A percentile compares a stretch with the other conserved stretches of the same genome.
Evolutionary conservation across 768 basidiomycete genomes (phyloP).

Genomic region (Hortiboletus campestris): DNA sequence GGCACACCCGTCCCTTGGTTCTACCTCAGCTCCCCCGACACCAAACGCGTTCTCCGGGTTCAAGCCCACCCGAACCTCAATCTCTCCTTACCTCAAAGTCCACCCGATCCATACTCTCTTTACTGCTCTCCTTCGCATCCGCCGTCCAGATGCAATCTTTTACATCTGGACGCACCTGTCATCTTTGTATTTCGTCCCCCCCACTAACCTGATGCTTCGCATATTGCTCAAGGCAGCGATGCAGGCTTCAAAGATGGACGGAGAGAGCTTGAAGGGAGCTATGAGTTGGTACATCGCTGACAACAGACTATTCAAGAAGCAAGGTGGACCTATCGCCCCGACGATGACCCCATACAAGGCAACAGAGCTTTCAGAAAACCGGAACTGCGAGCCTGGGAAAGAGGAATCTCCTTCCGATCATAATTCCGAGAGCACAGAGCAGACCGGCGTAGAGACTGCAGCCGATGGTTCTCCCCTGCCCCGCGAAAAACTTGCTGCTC

Average conservation of each 20-base stretch:
- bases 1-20: not conserved
- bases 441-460: not conserved
- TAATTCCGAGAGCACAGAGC: not conserved
- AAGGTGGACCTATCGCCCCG: slow-evolving; percentile 15
- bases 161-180: slow-evolving; percentile 67
- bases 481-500: slow-evolving; percentile 7
- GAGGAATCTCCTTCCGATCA: not conserved
- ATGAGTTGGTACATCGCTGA: slow-evolving; percentile 33
- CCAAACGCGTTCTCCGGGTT: not conserved
- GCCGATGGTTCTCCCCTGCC: not conserved
- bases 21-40: not conserved
- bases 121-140: slow-evolving; percentile 44
- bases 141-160: slow-evolving; percentile 64
- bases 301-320: slow-evolving; percentile 17
- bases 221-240: slow-evolving; percentile 62
- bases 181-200: slow-evolving; percentile 53
- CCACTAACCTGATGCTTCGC: slow-evolving; percentile 54
- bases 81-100: slow-evolving; percentile 18
- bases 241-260: slow-evolving; percentile 49
- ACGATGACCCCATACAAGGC: not conserved
- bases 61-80: not conserved
- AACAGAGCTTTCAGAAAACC: not conserved
- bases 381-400: not conserved
- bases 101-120: slow-evolving; percentile 46
- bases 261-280: slow-evolving; percentile 48